phyloP scores from a whole-genome alignment of 306 rosid genomes.

The Cajanus cajan region DNA sequence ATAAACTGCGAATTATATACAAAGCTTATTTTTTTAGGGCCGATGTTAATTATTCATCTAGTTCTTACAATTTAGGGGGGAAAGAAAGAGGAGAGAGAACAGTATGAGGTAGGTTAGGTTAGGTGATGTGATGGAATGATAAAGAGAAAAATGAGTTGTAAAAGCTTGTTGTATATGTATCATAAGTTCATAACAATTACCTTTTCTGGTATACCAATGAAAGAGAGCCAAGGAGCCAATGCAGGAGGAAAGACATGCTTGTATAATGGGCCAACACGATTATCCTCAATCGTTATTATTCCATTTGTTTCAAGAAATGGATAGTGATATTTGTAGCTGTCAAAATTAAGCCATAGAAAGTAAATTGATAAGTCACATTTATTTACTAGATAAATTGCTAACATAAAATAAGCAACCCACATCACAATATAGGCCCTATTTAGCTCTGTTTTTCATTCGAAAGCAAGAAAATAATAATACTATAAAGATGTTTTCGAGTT shows the following conservation, averaged over 20 bases:
- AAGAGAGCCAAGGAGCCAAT: slow-evolving; percentile 38
- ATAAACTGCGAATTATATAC: background rate
- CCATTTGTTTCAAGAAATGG: slow-evolving; percentile 40
- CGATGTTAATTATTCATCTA: background rate
- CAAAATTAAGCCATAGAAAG: background rate
- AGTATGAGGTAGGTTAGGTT: background rate
- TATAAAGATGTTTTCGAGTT: background rate
- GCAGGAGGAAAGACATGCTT: slow-evolving; percentile 41
- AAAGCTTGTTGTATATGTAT: background rate
- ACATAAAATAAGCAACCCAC: background rate
- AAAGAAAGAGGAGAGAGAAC: background rate
- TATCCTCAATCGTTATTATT: slow-evolving; percentile 29
- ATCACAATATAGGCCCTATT: background rate
- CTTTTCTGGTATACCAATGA: slow-evolving; percentile 33
- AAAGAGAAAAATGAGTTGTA: background rate
- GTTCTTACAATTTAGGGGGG: background rate
- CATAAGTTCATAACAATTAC: background rate
- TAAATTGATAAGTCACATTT: background rate
- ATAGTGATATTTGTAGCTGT: slow-evolving; percentile 36
- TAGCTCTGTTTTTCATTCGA: background rate
- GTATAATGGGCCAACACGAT: slow-evolving; percentile 40
- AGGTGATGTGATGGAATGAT: background rate
- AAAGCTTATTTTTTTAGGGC: background rate
- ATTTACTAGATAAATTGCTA: background rate
- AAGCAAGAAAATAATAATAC: no score